phyloP scores from a whole-genome alignment of 2,329 filamentous ascomycete species.

The Calonectria pseudoturangicola region DNA sequence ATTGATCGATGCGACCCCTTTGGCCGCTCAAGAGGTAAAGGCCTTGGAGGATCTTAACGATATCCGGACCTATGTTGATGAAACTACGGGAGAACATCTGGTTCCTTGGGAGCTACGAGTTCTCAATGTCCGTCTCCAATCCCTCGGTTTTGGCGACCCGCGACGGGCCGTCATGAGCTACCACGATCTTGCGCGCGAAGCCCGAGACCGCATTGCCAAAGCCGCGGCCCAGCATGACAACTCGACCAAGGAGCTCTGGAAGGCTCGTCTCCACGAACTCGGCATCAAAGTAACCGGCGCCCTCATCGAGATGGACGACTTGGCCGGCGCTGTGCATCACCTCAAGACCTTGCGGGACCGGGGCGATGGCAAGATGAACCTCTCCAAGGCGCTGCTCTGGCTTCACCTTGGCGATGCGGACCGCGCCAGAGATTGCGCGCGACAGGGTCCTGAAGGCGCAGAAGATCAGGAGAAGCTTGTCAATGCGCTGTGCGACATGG shows the following conservation, averaged over 20 bases:
- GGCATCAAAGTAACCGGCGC: slow-evolving; percentile 80
- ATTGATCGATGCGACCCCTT: slow-evolving; percentile 82
- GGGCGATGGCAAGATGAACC: slow-evolving; percentile 63
- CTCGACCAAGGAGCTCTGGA: slow-evolving; percentile 80
- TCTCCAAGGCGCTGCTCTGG: slow-evolving; percentile 80
- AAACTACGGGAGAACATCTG: slow-evolving; percentile 75
- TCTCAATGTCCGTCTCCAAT: slow-evolving; percentile 88
- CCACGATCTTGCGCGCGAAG: slow-evolving; percentile 90
- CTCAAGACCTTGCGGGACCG: slow-evolving; percentile 74
- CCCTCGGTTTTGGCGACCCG: slow-evolving; percentile 89
- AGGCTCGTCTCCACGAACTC: slow-evolving; percentile 81
- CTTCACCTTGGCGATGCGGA: slow-evolving; percentile 86
- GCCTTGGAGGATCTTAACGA: slow-evolving; percentile 78
- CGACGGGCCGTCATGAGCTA: slow-evolving; percentile 91
- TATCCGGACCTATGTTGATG: slow-evolving; percentile 72
- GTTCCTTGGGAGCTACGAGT: slow-evolving; percentile 93
- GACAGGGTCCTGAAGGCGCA: slow-evolving; percentile 49
- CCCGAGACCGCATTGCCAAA: slow-evolving; percentile 75
- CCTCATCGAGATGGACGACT: slow-evolving; percentile 90
- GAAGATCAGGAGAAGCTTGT: slow-evolving; percentile 71
- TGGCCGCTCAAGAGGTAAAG: slow-evolving; percentile 81
- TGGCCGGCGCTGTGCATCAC: slow-evolving; percentile 85
- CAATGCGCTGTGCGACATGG: slow-evolving; percentile 83
- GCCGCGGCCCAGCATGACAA: slow-evolving; percentile 67
- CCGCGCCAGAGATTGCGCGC: slow-evolving; percentile 76